Conservation (phyloP, 805 yeast genomes). For the Saccharomycopsis fibuligera region DNA sequence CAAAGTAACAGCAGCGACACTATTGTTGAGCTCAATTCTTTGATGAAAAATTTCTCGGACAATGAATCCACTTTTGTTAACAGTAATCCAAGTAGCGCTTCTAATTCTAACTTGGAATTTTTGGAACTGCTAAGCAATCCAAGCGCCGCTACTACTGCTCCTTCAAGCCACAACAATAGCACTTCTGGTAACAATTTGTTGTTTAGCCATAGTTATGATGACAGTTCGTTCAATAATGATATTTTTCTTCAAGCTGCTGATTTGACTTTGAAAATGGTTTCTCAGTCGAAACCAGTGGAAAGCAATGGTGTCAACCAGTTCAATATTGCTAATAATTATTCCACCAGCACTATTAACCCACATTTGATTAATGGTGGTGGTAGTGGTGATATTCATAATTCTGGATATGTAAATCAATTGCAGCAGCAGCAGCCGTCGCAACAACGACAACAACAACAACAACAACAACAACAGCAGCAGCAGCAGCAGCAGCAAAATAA, state of each 20-base stretch:
- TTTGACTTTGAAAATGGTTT: conserved; percentile 20
- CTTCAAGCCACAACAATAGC: neutral
- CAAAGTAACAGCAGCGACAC: neutral
- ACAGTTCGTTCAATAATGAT: conserved; percentile 9
- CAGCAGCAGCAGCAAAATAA: neutral
- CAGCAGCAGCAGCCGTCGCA: too few relatives aligned
- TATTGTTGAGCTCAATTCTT: neutral
- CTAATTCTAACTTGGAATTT: neutral
- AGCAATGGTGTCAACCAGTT: neutral
- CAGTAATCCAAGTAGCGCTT: neutral
- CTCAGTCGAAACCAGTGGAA: conserved; percentile 6
- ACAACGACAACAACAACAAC: too few relatives aligned
- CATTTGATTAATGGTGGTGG: neutral
- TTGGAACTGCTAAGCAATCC: neutral
- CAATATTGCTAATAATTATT: neutral
- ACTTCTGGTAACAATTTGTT: neutral
- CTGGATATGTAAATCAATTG: conserved; percentile 2
- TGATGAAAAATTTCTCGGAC: neutral
- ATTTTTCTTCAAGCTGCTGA: conserved; percentile 22
- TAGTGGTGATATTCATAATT: neutral
- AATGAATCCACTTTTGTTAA: neutral
- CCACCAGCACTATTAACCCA: neutral
- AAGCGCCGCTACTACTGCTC: neutral
- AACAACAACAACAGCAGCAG: neutral
- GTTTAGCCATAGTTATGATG: neutral